Evolutionary conservation across 2,329 filamentous ascomycete species (phyloP).

Genomic region (Aspergillus udagawae): DNA sequence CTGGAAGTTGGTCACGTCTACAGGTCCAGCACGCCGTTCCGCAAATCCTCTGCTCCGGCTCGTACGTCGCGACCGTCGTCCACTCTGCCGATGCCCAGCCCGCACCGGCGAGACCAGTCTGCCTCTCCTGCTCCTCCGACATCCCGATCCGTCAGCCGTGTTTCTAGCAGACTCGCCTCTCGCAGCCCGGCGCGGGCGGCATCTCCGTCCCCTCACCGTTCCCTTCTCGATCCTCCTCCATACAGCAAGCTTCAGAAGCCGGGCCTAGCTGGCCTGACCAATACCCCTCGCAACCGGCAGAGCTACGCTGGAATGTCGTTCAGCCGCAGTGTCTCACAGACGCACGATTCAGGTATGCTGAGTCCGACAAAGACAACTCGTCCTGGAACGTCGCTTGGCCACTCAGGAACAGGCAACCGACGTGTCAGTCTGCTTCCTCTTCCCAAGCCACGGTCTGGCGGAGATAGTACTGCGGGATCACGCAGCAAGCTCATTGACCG

Average conservation of each 20-base stretch:
- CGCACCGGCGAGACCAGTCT: slow-evolving; percentile 41
- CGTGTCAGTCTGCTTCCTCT: slow-evolving; percentile 40
- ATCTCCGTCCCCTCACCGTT: slow-evolving; percentile 24
- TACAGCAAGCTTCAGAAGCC: slow-evolving; percentile 38
- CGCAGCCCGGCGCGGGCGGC: slow-evolving; percentile 27
- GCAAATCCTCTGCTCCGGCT: slow-evolving; percentile 30
- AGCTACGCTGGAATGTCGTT: slow-evolving; percentile 36
- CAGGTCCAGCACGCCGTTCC: slow-evolving; percentile 58
- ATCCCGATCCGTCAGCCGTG: slow-evolving; percentile 31
- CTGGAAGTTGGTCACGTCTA: slow-evolving; percentile 66
- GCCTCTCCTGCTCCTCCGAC: slow-evolving; percentile 34
- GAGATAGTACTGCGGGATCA: slow-evolving; percentile 23
- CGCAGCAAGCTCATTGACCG: slow-evolving; percentile 27
- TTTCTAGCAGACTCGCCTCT: slow-evolving; percentile 29
- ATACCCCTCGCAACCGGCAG: slow-evolving; percentile 34
- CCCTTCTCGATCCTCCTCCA: slow-evolving; percentile 39
- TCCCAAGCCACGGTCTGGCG: slow-evolving; percentile 27
- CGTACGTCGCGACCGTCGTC: slow-evolving; percentile 36
- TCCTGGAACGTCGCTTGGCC: slow-evolving; percentile 38
- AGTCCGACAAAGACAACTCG: slow-evolving; percentile 29
- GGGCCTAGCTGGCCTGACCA: slow-evolving; percentile 17
- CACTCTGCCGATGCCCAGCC: slow-evolving; percentile 38
- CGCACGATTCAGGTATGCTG: slow-evolving; percentile 13
- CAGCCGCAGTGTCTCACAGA: slow-evolving; percentile 24
- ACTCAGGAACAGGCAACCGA: slow-evolving; percentile 32